These are phyloP conservation scores for Candida palmyrensis DNA, from an alignment of 805 yeast genomes.

Conservation along the genomic window DNA sequence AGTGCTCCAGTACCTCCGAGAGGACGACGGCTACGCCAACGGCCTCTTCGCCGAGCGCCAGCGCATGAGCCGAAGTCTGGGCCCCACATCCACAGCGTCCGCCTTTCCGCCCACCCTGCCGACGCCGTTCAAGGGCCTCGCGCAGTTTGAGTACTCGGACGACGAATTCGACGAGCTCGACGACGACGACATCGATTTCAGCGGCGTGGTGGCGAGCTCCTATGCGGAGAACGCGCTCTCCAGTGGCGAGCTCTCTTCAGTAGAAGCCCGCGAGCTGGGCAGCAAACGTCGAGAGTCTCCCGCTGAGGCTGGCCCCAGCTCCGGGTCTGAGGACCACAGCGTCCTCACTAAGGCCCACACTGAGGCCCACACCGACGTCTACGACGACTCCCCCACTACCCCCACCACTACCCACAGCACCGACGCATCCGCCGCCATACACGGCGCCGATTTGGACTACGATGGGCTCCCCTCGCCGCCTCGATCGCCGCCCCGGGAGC, in stretches of 20 bases:
- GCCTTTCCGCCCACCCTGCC: constrained; percentile 1
- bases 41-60: constrained; percentile 34
- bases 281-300: no score
- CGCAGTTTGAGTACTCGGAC: constrained; percentile 2
- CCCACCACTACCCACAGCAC: neutral
- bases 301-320: neutral
- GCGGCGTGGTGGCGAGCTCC: no score
- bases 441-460: no score
- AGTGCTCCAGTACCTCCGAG: constrained; percentile 29
- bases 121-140: constrained; percentile 3
- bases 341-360: neutral
- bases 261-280: no score
- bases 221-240: no score
- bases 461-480: constrained; percentile 61
- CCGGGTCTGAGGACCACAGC: neutral
- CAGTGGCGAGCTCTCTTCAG: constrained; percentile 1
- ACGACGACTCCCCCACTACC: neutral
- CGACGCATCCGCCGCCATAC: no score
- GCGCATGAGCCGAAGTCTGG: constrained; percentile 6
- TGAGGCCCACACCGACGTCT: neutral
- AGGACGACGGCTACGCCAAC: constrained; percentile 23
- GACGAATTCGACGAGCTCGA: constrained; percentile 1
- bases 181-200: no score
- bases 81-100: constrained; percentile 3
- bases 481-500: constrained; percentile 71